Conservation (phyloP, 2,329 filamentous ascomycete species). For the Aspergillus sp. region DNA sequence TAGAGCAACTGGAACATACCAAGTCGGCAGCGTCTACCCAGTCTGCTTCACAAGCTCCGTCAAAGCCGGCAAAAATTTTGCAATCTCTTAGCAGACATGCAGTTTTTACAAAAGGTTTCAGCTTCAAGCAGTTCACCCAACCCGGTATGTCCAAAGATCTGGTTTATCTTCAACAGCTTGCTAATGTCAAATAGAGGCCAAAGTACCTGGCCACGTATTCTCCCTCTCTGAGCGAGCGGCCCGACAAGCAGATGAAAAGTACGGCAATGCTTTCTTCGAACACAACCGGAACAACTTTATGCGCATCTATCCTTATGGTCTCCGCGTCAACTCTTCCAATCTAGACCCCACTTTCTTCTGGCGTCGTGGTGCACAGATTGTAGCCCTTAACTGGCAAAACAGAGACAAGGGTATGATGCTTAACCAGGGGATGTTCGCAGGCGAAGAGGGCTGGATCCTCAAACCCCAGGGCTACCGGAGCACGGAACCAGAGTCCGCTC, state of each 20-base stretch:
- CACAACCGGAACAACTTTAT: slow-evolving; percentile 83
- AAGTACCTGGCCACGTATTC: slow-evolving; percentile 63
- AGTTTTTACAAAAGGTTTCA: slow-evolving; percentile 83
- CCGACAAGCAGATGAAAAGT: slow-evolving; percentile 61
- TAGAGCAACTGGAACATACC: slow-evolving; percentile 4
- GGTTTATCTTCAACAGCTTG: not conserved
- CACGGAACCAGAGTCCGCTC: slow-evolving; percentile 27
- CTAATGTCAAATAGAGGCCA: slow-evolving; percentile 38
- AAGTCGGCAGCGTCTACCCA: slow-evolving; percentile 1
- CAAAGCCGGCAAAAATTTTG: slow-evolving; percentile 63
- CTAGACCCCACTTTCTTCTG: slow-evolving; percentile 82
- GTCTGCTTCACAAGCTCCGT: slow-evolving; percentile 33
- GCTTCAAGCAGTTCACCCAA: slow-evolving; percentile 71
- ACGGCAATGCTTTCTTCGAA: slow-evolving; percentile 65
- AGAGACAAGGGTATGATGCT: slow-evolving; percentile 94
- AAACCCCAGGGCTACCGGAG: slow-evolving; percentile 74
- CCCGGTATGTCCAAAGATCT: slow-evolving; percentile 48
- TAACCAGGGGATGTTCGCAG: slow-evolving; percentile 87
- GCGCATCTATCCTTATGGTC: slow-evolving; percentile 82
- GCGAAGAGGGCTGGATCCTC: slow-evolving; percentile 77
- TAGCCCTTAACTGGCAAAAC: slow-evolving; percentile 91
- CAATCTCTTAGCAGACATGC: slow-evolving; percentile 71
- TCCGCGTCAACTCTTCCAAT: slow-evolving; percentile 81
- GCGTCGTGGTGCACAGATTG: slow-evolving; percentile 85
- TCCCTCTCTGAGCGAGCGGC: slow-evolving; percentile 62